Evolutionary conservation across 2,329 filamentous ascomycete species (phyloP), one percentile per base, ranked within the genome.

Genomic region (Capronia epimyces): DNA sequence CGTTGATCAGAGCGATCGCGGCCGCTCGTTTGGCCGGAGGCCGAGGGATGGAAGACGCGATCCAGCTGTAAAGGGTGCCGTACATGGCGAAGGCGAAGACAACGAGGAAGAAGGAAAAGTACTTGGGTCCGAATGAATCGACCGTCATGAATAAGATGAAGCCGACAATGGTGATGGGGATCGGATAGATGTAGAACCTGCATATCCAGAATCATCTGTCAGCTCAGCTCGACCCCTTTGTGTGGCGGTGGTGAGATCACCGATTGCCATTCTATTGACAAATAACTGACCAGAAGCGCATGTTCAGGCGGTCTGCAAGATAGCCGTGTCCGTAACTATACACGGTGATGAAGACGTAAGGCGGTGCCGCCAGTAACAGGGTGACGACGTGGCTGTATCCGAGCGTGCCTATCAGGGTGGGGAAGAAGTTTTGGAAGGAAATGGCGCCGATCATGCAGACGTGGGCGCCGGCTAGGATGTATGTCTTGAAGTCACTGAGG

Each of bases 351-450:
- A 79, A 76, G 43, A 77, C 61, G 61, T 79, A 79, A 0, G 76
- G 76, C 1, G 76, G 76, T 0, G 76, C 75, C 12, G 74, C 73
- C 3, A 79, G 70, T 8, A 79, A 65, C 15, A 79, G 62, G 0
- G 77, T 76, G 24, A 77, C 66, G 25, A 71, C 74, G 21, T 72
- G 53, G 56, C 53, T 62, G 58, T 71, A 72, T 18, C 68, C 66
- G 12, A 79, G 66, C 0, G 73, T 75, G 58, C 54, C 63, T 29
- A 69, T 78, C 57, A 74, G 69, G 0, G 76, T 74, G 0, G 77
- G 76, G 64, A 79, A 79, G 68, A 79, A 82, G 64, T 79, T 77
- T 49, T 79, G 75, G 62, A 79, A 77, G 1, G 75, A 75, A 2
- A 70, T 69, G 8, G 74, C 72, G 6, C 72, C 74, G 1, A 71